Base-by-base conservation (phyloP, 768 basidiomycete species). In the Rhodotorula kratochvilovae region DNA sequence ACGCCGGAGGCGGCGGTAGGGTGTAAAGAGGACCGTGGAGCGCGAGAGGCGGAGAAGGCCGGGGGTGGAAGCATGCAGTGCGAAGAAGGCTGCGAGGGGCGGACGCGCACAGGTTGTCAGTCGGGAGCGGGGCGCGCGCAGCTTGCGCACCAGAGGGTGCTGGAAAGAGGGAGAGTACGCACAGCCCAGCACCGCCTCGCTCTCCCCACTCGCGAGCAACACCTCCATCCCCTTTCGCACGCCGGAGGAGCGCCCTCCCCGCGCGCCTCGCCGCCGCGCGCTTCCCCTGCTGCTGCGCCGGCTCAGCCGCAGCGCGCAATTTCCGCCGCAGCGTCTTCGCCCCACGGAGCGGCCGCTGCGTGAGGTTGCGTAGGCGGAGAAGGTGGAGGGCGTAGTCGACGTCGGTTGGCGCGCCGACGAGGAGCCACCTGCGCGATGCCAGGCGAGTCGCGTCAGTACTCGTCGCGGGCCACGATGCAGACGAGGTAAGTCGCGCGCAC, bases 71-170 rank as follows among this genome's bases (percentile, higher is more conserved):
- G 35, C 48, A 42, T 70, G 65, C 29, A 73, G 50, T 12, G 68
- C 68, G 25, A 73, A 73, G 65, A 50, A 73, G 29, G 63, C 67
- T 68, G 60, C 1, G 19, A n/a, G n/a, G n/a, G n/a, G n/a, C n/a
- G n/a, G n/a, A n/a, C n/a, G n/a, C n/a, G n/a, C n/a, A n/a, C n/a
- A n/a, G 5, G 48, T 39, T 35, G 25, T 31, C 8, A 23, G 53
- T 54, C 53, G 11, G 25, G 48, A n/a, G n/a, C n/a, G n/a, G n/a
- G n/a, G n/a, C n/a, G n/a, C n/a, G n/a, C n/a, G n/a, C n/a, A n/a
- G n/a, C n/a, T n/a, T n/a, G n/a, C 48, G 48, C 48, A 48, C 8
- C 39, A 39, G 39, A 39, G 39, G 39, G 13, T 39, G 39, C 13
- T 13, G 39, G 39, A 7, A 39, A 39, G 19, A 6, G 39, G 6